Percentiles rank a stretch among this genome's conserved stretches.
These are phyloP conservation scores for Begonia fuchsioides DNA, from an alignment of 306 rosid species.

Conservation along the genomic window DNA sequence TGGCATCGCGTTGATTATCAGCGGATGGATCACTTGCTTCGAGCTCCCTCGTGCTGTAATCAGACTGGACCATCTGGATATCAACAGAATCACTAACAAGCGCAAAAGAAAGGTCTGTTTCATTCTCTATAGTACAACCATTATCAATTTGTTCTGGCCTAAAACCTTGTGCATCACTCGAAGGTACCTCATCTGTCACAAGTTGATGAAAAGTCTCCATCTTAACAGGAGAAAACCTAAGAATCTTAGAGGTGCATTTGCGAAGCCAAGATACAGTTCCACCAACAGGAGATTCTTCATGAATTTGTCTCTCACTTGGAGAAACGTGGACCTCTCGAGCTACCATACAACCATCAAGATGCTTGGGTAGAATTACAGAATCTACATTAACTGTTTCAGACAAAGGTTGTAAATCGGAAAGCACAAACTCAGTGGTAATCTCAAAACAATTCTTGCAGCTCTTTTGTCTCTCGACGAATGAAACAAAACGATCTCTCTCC, in stretches of 20 bases:
- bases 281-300: slow-evolving; percentile 34
- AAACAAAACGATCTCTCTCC: slow-evolving; percentile 64
- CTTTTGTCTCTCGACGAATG: slow-evolving; percentile 50
- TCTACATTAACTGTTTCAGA: slow-evolving; percentile 52
- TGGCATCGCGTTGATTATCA: slow-evolving; percentile 51
- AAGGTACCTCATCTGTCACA: too few relatives aligned
- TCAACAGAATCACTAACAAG: slow-evolving; percentile 64
- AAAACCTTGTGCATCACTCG: neutral
- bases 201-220: slow-evolving; percentile 3
- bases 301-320: too few relatives aligned
- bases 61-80: slow-evolving; percentile 34
- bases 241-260: slow-evolving; percentile 78
- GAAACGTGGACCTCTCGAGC: slow-evolving; percentile 16
- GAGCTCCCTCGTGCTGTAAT: slow-evolving; percentile 38
- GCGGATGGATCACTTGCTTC: slow-evolving; percentile 36
- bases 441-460: slow-evolving; percentile 67
- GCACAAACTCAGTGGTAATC: slow-evolving; percentile 52
- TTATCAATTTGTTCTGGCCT: slow-evolving; percentile 27
- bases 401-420: slow-evolving; percentile 47
- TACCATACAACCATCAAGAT: slow-evolving; percentile 26
- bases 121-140: slow-evolving; percentile 36
- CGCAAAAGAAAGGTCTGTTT: slow-evolving; percentile 52
- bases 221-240: slow-evolving; percentile 54
- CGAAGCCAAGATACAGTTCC: slow-evolving; percentile 80
- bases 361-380: slow-evolving; percentile 38